Evolutionary conservation across 2,329 filamentous ascomycete species (phyloP).

Genomic region (Scedosporium aurantiacum): DNA sequence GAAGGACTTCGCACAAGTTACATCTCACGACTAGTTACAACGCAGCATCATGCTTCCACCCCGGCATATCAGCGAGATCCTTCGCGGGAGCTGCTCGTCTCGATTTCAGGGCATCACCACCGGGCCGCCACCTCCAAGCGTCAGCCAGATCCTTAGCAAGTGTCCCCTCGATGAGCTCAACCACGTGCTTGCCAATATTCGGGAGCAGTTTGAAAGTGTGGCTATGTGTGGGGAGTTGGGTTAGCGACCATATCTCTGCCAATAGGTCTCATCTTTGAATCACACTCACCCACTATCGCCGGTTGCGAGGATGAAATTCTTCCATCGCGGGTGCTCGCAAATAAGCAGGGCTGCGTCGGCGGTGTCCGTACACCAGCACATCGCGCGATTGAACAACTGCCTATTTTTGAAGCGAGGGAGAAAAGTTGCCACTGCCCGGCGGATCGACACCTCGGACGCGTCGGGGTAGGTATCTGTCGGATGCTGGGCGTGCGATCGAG

Average conservation of each 20-base stretch:
- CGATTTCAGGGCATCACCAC: constrained; percentile 31
- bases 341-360: constrained; percentile 21
- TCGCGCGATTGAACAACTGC: constrained; percentile 19
- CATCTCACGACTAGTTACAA: neutral
- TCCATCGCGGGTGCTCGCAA: constrained; percentile 27
- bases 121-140: constrained; percentile 33
- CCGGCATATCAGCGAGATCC: constrained; percentile 32
- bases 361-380: constrained; percentile 25
- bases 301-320: constrained; percentile 33
- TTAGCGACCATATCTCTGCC: neutral
- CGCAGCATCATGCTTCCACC: constrained; percentile 21
- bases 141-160: constrained; percentile 25
- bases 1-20: too few species aligned
- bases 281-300: constrained; percentile 32
- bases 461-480: constrained; percentile 25
- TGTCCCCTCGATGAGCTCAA: constrained; percentile 29
- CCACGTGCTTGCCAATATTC: constrained; percentile 34
- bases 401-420: constrained; percentile 19
- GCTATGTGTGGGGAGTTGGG: constrained; percentile 12
- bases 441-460: constrained; percentile 19
- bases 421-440: constrained; percentile 18
- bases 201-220: constrained; percentile 35
- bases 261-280: constrained; percentile 4
- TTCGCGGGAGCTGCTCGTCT: constrained; percentile 27
- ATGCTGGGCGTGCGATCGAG: constrained; percentile 24